Conservation (phyloP, 192 early-diverging fungal species). For the Backusella psychrophila region DNA sequence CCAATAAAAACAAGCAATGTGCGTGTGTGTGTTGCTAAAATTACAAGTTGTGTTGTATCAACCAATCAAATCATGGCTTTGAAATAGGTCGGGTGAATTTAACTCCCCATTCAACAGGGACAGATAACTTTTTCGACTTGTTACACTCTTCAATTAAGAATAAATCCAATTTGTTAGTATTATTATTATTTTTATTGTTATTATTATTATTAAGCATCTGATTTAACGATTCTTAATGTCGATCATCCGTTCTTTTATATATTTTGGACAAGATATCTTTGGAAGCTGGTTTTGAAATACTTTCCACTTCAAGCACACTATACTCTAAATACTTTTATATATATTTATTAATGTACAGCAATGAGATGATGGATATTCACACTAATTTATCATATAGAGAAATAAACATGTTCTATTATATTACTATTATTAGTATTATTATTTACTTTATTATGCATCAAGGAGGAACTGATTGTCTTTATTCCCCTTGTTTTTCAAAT, state of each 20-base stretch:
- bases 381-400: too few species aligned
- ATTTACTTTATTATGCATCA: not conserved
- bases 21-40: not conserved
- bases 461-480: not conserved
- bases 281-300: not conserved
- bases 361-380: too few species aligned
- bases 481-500: not conserved
- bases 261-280: not conserved
- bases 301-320: not conserved
- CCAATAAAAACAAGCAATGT: slow-evolving; percentile 6
- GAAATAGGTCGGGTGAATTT: not conserved
- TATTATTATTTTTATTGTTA: not conserved
- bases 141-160: not conserved
- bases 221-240: not conserved
- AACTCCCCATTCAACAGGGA: not conserved
- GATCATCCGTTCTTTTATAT: not conserved
- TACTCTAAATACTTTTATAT: not conserved
- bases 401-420: too few species aligned
- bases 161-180: not conserved
- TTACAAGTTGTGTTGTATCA: not conserved
- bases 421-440: not conserved
- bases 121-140: not conserved
- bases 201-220: not conserved
- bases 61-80: not conserved
- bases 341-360: not conserved